Conservation (phyloP, 75 land plant genomes). For the Chamaecyparis obtusa region DNA sequence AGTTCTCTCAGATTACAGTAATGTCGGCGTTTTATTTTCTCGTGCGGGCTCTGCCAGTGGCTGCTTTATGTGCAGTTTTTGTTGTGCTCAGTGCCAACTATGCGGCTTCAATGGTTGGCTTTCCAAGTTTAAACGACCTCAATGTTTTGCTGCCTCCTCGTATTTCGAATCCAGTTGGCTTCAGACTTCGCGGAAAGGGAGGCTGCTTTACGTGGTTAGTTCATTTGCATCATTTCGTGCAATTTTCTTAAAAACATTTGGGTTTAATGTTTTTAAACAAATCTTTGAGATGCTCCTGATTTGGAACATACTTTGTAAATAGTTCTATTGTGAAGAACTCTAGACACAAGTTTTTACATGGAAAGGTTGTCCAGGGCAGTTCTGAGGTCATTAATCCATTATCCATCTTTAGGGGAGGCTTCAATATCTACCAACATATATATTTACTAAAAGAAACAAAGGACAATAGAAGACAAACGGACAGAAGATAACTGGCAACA, state of each 20-base stretch:
- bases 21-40: not conserved
- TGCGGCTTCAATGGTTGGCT: conserved; percentile 28
- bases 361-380: too few relatives aligned
- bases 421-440: too few relatives aligned
- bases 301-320: not conserved
- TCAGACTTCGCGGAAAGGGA: conserved; percentile 78
- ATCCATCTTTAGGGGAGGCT: too few relatives aligned
- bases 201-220: conserved; percentile 91
- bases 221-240: not conserved
- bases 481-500: too few relatives aligned
- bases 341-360: not conserved
- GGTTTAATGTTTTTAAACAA: not conserved
- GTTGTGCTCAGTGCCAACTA: not conserved
- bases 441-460: too few relatives aligned
- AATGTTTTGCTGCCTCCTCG: conserved; percentile 85
- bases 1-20: not conserved
- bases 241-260: not conserved
- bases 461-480: too few relatives aligned
- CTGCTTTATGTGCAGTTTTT: not conserved
- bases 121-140: conserved; percentile 76
- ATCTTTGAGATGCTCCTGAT: not conserved
- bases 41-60: not conserved
- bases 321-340: not conserved
- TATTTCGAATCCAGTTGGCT: conserved; percentile 70
- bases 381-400: too few relatives aligned